These are phyloP conservation scores for Paspalum vaginatum DNA, from an alignment of 176 grass and related monocot genomes.

Conservation along the genomic window DNA sequence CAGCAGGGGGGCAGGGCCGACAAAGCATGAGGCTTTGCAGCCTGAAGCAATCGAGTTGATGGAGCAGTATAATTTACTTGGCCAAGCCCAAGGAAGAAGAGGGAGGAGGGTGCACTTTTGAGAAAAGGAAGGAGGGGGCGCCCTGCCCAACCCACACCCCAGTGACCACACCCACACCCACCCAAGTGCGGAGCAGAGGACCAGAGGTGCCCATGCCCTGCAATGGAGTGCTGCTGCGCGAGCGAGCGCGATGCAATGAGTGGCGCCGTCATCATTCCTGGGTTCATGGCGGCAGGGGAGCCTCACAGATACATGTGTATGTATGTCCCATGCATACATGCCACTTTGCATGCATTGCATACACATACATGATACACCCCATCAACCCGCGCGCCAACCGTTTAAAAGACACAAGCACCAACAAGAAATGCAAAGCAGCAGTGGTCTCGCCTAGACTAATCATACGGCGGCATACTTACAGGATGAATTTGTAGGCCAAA, in stretches of 20 bases:
- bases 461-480: conserved; percentile 15
- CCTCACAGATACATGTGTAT: too few species aligned
- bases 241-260: conserved; percentile 25
- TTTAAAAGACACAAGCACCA: not conserved
- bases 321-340: too few species aligned
- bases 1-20: conserved; percentile 38
- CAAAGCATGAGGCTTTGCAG: conserved; percentile 88
- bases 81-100: not conserved
- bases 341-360: too few species aligned
- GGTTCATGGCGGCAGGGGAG: too few species aligned
- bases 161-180: too few species aligned
- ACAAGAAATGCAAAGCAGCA: not conserved
- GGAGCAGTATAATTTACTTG: conserved; percentile 43
- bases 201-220: conserved; percentile 26
- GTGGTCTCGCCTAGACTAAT: not conserved
- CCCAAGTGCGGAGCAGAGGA: not conserved
- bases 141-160: conserved; percentile 56
- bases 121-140: conserved; percentile 2
- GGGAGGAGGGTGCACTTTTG: not conserved
- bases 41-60: conserved; percentile 68
- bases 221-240: conserved; percentile 32
- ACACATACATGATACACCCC: not conserved
- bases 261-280: not conserved
- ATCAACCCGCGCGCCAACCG: not conserved
- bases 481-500: conserved; percentile 44